Evolutionary conservation across 1,284 basidiomycete genomes (phyloP), one percentile per base, ranked within the genome.

Genomic region (Paramarasmius palmivorus): DNA sequence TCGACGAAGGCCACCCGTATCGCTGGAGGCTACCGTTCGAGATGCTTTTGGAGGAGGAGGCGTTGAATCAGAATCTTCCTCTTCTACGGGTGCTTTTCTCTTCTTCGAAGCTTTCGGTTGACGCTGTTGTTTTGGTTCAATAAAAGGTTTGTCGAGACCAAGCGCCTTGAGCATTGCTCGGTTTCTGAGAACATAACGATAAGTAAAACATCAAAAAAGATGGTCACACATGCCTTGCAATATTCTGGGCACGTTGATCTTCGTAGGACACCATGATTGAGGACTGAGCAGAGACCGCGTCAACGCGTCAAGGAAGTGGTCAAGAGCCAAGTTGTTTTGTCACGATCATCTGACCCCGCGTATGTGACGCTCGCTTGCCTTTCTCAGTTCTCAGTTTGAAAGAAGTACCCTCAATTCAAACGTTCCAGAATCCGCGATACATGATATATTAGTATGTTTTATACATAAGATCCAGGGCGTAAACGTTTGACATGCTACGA

Each of bases 121-220:
- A 36, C 62, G 66, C 37, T 70, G 73, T 57, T 77, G 75, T 56
- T 73, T 77, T 0, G 77, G 78, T 57, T 83, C 82, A 40, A 73
- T 68, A 1, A 67, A 50, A 10, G 75, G 75, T 54, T 73, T 75
- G 47, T 78, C 71, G 0, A 85, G 62, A 1, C 70, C 77, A 2
- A 87, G 62, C 0, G 49, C 37, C 7, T 61, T 60, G 25, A 90
- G 70, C 0, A 83, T 26, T 17, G 57, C 68, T 52, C 59, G 72
- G 59, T 86, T 87, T 19, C 73, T 77, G 52, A 2, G 25, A 46
- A 26, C 32, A 17, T 17, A 3, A 15, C 25, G 19, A 15, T n/a
- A 17, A n/a, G 14, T 15, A 17, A 15, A 10, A 17, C 7, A 17
- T 9, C 42, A 9, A 25, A 8, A 26, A 29, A 45, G 23, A 29